Percentiles rank a stretch among this genome's conserved stretches.
Conservation (phyloP, 2,329 filamentous ascomycete genomes). For the Ophiostoma angusticollis region DNA sequence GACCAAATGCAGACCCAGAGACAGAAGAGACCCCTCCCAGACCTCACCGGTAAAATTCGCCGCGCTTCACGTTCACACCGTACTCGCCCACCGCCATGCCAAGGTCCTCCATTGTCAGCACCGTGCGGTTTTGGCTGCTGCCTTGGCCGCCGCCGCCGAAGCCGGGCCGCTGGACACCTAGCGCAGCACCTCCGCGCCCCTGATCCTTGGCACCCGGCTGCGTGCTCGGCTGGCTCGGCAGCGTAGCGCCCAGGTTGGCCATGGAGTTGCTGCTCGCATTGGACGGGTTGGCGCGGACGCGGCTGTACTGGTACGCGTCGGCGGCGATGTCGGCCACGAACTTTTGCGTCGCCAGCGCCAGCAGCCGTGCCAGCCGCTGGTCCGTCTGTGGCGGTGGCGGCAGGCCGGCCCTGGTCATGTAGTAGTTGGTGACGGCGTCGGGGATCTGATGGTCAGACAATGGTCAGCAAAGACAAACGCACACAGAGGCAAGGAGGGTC, state of each 20-base stretch:
- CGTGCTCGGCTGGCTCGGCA: slow-evolving; percentile 42
- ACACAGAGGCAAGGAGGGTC: background rate
- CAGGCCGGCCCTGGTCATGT: slow-evolving; percentile 89
- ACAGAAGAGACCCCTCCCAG: background rate
- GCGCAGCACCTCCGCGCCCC: slow-evolving; percentile 44
- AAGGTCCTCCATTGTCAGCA: slow-evolving; percentile 95
- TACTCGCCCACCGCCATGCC: slow-evolving; percentile 98
- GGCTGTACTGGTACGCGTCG: slow-evolving; percentile 94
- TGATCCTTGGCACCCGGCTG: slow-evolving; percentile 39
- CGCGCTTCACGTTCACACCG: slow-evolving; percentile 91
- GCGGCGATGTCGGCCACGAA: slow-evolving; percentile 96
- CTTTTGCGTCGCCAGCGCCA: slow-evolving; percentile 96
- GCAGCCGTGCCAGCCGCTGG: slow-evolving; percentile 76
- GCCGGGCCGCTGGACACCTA: slow-evolving; percentile 64
- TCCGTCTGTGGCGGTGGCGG: slow-evolving; percentile 86
- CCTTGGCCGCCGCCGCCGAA: slow-evolving; percentile 83
- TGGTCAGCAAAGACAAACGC: background rate
- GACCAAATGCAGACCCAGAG: background rate
- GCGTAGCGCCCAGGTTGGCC: slow-evolving; percentile 65
- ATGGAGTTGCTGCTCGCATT: slow-evolving; percentile 86
- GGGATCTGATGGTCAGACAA: slow-evolving; percentile 54
- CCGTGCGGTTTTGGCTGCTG: slow-evolving; percentile 78
- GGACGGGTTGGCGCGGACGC: slow-evolving; percentile 72
- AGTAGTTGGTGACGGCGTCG: slow-evolving; percentile 94
- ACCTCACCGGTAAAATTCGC: slow-evolving; percentile 79